Conservation (phyloP, 257 asterid genomes). For the Solanum appendiculatum region DNA sequence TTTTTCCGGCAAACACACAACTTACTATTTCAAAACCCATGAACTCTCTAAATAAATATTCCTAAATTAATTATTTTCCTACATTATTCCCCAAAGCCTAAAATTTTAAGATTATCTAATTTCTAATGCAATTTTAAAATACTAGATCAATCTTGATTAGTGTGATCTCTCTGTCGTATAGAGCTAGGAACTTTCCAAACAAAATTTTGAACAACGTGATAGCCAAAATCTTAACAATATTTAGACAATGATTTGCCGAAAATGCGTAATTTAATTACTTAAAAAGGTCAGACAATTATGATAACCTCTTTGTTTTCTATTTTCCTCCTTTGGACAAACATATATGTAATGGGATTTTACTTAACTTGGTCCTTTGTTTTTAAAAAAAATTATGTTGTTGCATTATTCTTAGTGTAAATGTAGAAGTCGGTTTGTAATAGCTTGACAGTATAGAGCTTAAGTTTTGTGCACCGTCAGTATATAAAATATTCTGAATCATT, state of each 20-base stretch:
- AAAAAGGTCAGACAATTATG: neutral
- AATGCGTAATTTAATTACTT: neutral
- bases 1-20: neutral
- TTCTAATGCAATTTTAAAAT: neutral
- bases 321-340: neutral
- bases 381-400: neutral
- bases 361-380: neutral
- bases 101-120: neutral
- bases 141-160: neutral
- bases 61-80: neutral
- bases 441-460: neutral
- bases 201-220: neutral
- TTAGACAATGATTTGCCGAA: neutral
- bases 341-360: neutral
- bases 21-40: neutral
- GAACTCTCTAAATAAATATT: neutral
- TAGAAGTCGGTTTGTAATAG: neutral
- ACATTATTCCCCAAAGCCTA: neutral
- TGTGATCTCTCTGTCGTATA: too few relatives aligned
- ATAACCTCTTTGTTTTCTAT: neutral
- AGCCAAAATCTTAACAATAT: neutral
- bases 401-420: neutral
- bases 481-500: too few relatives aligned
- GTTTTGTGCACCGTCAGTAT: too few relatives aligned
- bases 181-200: neutral